phyloP scores from a whole-genome alignment of 495 filamentous ascomycete genomes.

The Tuber magnatum region DNA sequence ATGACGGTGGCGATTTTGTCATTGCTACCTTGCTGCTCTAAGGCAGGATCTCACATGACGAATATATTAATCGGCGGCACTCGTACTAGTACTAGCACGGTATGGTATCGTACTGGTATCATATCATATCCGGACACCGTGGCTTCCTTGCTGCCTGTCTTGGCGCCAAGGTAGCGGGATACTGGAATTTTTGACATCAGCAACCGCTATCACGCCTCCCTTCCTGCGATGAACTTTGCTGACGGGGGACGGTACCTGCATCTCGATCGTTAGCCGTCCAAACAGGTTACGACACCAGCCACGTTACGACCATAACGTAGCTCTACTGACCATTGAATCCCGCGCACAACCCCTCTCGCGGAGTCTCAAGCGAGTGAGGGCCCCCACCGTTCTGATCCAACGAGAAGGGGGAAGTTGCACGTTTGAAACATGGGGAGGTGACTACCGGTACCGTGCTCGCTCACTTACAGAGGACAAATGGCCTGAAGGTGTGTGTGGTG shows the following conservation, averaged over 20 bases:
- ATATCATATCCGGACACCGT: too few relatives aligned
- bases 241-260: neutral
- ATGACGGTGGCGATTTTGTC: too few relatives aligned
- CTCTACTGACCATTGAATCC: neutral
- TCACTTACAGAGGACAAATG: neutral
- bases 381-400: neutral
- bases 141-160: too few relatives aligned
- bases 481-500: neutral
- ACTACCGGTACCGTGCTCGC: neutral
- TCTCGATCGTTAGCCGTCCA: neutral
- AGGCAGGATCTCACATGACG: too few relatives aligned
- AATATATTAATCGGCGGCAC: too few relatives aligned
- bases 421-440: neutral
- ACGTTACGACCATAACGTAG: neutral
- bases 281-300: neutral
- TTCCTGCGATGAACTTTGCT: too few relatives aligned
- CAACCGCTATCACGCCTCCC: too few relatives aligned
- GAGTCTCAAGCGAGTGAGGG: neutral
- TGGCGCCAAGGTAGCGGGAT: too few relatives aligned
- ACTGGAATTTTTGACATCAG: too few relatives aligned
- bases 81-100: too few relatives aligned
- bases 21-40: too few relatives aligned
- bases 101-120: too few relatives aligned
- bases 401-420: neutral
- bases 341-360: neutral